A percentile compares a stretch with the other conserved stretches of the same genome.
Conservation (phyloP, 371 early-diverging fungal species). For the Mucor indicus region DNA sequence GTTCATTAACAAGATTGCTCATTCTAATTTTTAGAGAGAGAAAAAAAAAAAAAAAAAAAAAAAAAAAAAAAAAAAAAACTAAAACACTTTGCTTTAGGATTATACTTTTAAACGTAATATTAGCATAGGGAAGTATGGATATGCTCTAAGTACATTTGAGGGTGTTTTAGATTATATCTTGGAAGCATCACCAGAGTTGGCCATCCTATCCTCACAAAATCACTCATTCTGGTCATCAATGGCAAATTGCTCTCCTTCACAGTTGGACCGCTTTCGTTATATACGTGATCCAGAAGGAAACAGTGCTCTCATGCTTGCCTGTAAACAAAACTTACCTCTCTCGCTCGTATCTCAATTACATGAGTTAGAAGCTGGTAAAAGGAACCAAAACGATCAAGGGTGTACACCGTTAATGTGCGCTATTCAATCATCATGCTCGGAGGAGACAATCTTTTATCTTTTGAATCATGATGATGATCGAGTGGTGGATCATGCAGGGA, state of each 20-base stretch:
- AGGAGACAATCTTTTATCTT: constrained; percentile 21
- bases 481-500: constrained; percentile 35
- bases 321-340: constrained; percentile 26
- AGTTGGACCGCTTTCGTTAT: not conserved
- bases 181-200: constrained; percentile 28
- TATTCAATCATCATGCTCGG: constrained; percentile 20
- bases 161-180: constrained; percentile 50
- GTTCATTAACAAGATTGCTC: too few species aligned
- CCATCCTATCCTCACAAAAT: constrained; percentile 32
- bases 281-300: constrained; percentile 43
- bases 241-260: constrained; percentile 3
- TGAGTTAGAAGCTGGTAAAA: not conserved
- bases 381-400: constrained; percentile 33
- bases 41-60: too few species aligned
- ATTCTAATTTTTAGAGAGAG: too few species aligned
- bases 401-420: constrained; percentile 48
- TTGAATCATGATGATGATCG: constrained; percentile 7
- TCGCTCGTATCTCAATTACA: constrained; percentile 27
- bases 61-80: too few species aligned
- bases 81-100: too few species aligned
- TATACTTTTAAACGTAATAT: constrained; percentile 47
- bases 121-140: constrained; percentile 45
- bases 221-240: constrained; percentile 33
- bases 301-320: constrained; percentile 44
- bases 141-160: constrained; percentile 55